Percentiles rank a stretch among this genome's conserved stretches.
Conservation (phyloP, 345 rosid species). For the Brassica juncea region DNA sequence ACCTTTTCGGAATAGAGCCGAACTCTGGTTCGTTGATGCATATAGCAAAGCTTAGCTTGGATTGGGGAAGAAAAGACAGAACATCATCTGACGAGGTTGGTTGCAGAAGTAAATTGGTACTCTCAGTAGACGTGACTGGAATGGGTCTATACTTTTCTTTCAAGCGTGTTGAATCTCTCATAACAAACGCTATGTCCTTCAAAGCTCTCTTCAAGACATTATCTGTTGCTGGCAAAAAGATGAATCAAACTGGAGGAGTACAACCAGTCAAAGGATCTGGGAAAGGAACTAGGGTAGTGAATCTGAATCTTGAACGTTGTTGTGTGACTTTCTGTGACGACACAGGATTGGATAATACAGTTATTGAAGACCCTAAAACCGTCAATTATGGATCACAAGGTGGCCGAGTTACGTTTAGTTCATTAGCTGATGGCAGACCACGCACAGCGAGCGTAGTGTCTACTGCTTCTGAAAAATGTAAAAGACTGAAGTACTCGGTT, state of each 20-base stretch:
- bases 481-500: conserved; percentile 66
- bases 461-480: conserved; percentile 51
- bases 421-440: conserved; percentile 74
- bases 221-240: conserved; percentile 54
- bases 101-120: conserved; percentile 66
- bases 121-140: conserved; percentile 83
- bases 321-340: conserved; percentile 70
- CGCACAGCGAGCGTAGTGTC: conserved; percentile 74
- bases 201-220: conserved; percentile 64
- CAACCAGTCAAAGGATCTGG: conserved; percentile 64
- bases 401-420: conserved; percentile 67
- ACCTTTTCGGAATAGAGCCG: conserved; percentile 81
- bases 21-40: conserved; percentile 90
- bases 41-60: conserved; percentile 84
- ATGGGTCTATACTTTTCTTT: conserved; percentile 72
- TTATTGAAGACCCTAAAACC: conserved; percentile 84
- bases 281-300: conserved; percentile 76
- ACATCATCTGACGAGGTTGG: conserved; percentile 64
- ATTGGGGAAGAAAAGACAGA: conserved; percentile 84
- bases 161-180: conserved; percentile 75
- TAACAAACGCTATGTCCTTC: conserved; percentile 69
- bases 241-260: conserved; percentile 48
- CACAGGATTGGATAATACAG: conserved; percentile 61
- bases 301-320: conserved; percentile 81
- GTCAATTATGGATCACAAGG: conserved; percentile 99